Conservation (phyloP, 768 basidiomycete genomes). For the Fibroporia radiculosa region DNA sequence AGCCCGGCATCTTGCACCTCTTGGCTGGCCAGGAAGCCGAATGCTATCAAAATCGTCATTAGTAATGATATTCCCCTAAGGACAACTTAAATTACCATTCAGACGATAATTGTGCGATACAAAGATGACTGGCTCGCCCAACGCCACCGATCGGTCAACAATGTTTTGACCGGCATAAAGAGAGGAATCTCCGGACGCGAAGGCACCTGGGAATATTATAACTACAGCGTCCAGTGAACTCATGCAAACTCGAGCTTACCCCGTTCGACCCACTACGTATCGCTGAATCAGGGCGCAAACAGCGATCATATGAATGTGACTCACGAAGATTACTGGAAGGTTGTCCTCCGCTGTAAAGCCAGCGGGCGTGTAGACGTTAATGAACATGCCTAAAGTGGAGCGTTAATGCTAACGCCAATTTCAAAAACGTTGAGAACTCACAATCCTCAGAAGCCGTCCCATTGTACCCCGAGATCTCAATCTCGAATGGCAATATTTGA, state of each 20-base stretch:
- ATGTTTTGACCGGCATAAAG: not conserved
- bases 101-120: conserved; percentile 42
- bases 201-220: not conserved
- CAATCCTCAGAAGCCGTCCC: not conserved
- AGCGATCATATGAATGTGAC: too few relatives aligned
- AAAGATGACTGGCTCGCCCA: conserved; percentile 39
- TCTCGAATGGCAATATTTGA: too few relatives aligned
- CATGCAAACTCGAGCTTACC: too few relatives aligned
- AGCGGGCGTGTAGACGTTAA: conserved; percentile 1
- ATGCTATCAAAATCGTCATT: conserved; percentile 16
- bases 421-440: not conserved
- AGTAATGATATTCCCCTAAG: not conserved
- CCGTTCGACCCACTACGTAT: too few relatives aligned
- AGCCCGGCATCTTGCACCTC: conserved; percentile 30
- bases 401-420: not conserved
- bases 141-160: conserved; percentile 27
- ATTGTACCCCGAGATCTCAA: not conserved
- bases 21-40: conserved; percentile 32
- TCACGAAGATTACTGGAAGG: conserved; percentile 1
- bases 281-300: too few relatives aligned
- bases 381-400: not conserved
- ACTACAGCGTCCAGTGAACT: too few relatives aligned
- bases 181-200: not conserved
- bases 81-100: not conserved
- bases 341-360: not conserved